Evolutionary conservation across 495 filamentous ascomycete species (phyloP).

Genomic region (Aspergillus panamensis): DNA sequence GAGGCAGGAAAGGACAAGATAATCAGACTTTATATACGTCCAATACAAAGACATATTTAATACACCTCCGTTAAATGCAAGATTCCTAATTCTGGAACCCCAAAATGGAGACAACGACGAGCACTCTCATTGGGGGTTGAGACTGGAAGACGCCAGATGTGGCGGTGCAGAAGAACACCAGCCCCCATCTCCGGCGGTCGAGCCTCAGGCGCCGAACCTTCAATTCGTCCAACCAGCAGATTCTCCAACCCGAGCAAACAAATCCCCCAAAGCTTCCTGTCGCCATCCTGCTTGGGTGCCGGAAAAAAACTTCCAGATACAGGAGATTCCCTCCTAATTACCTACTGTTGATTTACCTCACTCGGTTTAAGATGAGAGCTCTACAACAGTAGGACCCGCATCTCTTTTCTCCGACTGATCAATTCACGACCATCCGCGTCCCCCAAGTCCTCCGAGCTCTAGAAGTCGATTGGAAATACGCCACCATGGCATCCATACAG

Average conservation of each 20-base stretch:
- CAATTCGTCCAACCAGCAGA: conserved; percentile 7
- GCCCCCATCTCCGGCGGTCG: conserved; percentile 10
- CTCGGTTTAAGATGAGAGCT: conserved; percentile 25
- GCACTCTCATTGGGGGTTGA: not conserved
- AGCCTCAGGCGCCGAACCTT: conserved; percentile 18
- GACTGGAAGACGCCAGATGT: conserved; percentile 8
- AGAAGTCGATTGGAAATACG: conserved; percentile 1
- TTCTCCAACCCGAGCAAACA: conserved; percentile 4
- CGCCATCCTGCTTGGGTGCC: not conserved
- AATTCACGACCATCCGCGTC: conserved; percentile 17
- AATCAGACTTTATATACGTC: no score
- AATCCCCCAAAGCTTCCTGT: not conserved
- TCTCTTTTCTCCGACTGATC: conserved; percentile 14
- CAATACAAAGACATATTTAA: no score
- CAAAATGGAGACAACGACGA: no score
- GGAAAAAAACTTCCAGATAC: not conserved
- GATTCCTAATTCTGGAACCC: no score
- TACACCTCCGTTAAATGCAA: no score
- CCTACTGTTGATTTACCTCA: not conserved
- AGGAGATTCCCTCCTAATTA: not conserved
- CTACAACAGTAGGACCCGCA: conserved; percentile 9
- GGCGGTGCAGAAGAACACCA: conserved; percentile 18
- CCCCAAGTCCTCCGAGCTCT: not conserved
- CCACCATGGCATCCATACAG: conserved; percentile 48
- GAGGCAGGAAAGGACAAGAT: no score